Conservation (phyloP, 768 basidiomycete genomes). For the Tricholomella constricta region DNA sequence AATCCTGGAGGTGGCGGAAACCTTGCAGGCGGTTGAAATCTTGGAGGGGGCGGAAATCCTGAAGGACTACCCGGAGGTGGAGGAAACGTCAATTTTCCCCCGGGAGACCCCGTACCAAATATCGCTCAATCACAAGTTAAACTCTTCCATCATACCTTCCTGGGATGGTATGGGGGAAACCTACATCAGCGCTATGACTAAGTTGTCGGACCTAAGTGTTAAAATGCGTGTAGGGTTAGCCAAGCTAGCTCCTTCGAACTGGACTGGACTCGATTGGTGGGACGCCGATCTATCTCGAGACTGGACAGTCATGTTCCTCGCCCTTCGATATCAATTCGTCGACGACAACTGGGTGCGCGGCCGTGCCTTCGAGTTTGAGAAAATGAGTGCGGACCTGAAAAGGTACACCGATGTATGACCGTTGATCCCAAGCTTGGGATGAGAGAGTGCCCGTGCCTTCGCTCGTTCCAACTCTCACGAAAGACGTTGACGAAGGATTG, state of each 20-base stretch:
- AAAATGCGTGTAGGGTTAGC: not conserved
- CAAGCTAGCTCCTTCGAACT: not conserved
- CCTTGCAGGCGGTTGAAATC: not conserved
- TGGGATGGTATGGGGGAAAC: not conserved
- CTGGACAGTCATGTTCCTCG: not conserved
- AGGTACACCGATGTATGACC: conserved; percentile 28
- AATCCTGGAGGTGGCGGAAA: not conserved
- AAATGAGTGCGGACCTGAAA: conserved; percentile 20
- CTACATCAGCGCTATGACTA: not conserved
- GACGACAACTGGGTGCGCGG: no score
- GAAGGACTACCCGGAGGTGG: not conserved
- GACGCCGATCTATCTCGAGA: not conserved
- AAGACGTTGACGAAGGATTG: no score
- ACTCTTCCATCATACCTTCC: not conserved
- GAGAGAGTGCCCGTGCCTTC: no score
- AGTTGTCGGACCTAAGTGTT: no score
- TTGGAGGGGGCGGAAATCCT: not conserved
- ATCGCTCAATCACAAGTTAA: not conserved
- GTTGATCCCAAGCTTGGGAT: conserved; percentile 15
- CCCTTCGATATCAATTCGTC: no score
- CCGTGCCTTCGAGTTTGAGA: not conserved
- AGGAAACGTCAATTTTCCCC: not conserved
- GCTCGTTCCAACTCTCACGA: no score
- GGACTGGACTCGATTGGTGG: not conserved
- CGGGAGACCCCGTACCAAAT: not conserved